Evolutionary conservation across 78 protist species (phyloP).

Genomic region (Dictyostelium intermedium): DNA sequence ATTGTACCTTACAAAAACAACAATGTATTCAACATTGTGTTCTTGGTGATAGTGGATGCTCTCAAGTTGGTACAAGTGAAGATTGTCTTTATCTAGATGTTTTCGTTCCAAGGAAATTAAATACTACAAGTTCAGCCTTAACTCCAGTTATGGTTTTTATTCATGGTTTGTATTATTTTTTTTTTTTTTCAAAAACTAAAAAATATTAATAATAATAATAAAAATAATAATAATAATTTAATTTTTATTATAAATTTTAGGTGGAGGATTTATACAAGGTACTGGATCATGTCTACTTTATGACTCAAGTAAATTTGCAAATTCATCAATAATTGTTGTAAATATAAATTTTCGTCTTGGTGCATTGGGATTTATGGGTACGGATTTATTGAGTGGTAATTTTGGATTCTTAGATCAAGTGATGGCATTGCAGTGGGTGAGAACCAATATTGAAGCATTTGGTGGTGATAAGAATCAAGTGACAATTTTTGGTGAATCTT

Average conservation of each 20-base stretch:
- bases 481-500: slow-evolving; percentile 21
- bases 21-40: slow-evolving; percentile 8
- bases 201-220: background rate
- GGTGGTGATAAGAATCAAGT: slow-evolving; percentile 82
- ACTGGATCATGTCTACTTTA: slow-evolving; percentile 17
- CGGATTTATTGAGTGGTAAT: slow-evolving; percentile 67
- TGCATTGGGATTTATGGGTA: slow-evolving; percentile 30
- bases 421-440: slow-evolving; percentile 84
- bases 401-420: slow-evolving; percentile 87
- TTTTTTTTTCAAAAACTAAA: too few species aligned
- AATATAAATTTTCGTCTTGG: slow-evolving; percentile 48
- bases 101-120: background rate
- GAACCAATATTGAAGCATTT: slow-evolving; percentile 76
- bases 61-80: slow-evolving; percentile 7
- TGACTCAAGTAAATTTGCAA: background rate
- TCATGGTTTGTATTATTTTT: background rate
- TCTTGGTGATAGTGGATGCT: background rate
- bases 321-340: slow-evolving; percentile 50
- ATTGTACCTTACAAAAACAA: background rate
- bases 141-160: background rate
- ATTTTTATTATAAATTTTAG: background rate
- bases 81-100: slow-evolving; percentile 33
- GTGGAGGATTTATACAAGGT: background rate
- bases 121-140: background rate
- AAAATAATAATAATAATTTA: background rate